A percentile compares a stretch with the other conserved stretches of the same genome.
Evolutionary conservation across 768 basidiomycete species (phyloP).

Genomic region (Tylopilus subfusipes): DNA sequence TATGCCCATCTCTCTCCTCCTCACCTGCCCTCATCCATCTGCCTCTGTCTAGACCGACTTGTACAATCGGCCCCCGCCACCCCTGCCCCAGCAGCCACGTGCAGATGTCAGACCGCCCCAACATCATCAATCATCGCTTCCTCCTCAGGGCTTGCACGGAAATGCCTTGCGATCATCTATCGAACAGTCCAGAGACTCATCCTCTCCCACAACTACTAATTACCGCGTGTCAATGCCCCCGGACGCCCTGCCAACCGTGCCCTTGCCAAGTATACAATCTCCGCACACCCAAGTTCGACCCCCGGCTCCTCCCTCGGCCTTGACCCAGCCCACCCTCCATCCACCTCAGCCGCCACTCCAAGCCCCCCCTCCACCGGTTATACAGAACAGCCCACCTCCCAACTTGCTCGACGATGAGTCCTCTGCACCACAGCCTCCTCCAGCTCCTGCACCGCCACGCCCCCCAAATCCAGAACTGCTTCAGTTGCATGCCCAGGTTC

Average conservation of each 20-base stretch:
- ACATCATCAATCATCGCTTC: constrained; percentile 22
- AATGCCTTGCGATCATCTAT: constrained; percentile 18
- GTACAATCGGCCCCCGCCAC: constrained; percentile 37
- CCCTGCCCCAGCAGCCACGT: constrained; percentile 26
- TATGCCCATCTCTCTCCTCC: constrained; percentile 13
- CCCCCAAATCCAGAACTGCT: constrained; percentile 90
- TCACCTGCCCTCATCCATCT: not conserved
- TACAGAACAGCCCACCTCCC: constrained; percentile 31
- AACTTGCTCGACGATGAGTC: constrained; percentile 67
- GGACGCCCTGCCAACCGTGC: constrained; percentile 25
- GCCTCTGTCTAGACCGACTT: constrained; percentile 21
- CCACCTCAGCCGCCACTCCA: constrained; percentile 11
- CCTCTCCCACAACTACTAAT: constrained; percentile 26
- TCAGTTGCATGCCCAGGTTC: constrained; percentile 71
- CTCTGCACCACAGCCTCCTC: constrained; percentile 26
- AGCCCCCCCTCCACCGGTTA: constrained; percentile 17
- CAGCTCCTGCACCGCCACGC: constrained; percentile 58
- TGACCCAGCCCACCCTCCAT: constrained; percentile 25
- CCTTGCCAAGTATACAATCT: constrained; percentile 28
- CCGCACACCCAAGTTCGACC: constrained; percentile 20
- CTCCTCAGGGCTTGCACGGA: constrained; percentile 20
- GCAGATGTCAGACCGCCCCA: constrained; percentile 25
- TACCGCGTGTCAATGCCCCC: constrained; percentile 27
- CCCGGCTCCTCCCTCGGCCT: constrained; percentile 15
- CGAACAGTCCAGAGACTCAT: constrained; percentile 18